Evolutionary conservation across 352 stramenopile species (phyloP), one percentile per base, ranked within the genome.

Genomic region (Phytophthora ramorum): DNA sequence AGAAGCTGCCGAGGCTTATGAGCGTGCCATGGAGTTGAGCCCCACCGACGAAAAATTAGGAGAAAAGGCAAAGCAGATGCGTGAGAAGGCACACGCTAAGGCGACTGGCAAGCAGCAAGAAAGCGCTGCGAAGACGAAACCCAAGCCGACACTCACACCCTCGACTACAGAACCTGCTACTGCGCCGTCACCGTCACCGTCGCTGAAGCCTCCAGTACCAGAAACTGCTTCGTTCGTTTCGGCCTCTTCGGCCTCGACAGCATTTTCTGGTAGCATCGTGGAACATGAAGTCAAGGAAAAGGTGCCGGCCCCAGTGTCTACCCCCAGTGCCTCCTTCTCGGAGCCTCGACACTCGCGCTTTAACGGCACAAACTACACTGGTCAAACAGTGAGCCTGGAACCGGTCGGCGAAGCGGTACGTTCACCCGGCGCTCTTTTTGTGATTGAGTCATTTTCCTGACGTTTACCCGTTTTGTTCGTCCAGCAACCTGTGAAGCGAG

Each of bases 401-500:
- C 84, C 83, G 8, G 80, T 92, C 2, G 87, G 87, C n/a, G 83
- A 93, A 74, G 68, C 83, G 63, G 86, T 95, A 83, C 45, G 81
- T 80, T 22, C 16, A 26, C 26, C 35, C 35, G 43, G 14, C 8
- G 7, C 1, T 20, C 24, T 40, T 57, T 41, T 13, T 30, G 44
- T 45, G 26, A 12, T 51, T 43, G 2, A 40, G 26, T 7, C 14
- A 26, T 32, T 4, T 4, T 46, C 1, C 7, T 66, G 24, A 62
- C 19, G 50, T 10, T 61, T 12, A 47, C 13, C 47, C 7, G 2
- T 57, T 34, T 43, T 40, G n/a, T 19, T 35, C n/a, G 32, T 53
- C 12, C 20, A 95, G 86, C 77, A 92, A 91, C 86, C 87, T 8
- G 85, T 94, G 37, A 90, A 94, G 64, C 85, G 88, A 30, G 88